Conservation (phyloP, 306 rosid species). For the Prunus kanzakura region DNA sequence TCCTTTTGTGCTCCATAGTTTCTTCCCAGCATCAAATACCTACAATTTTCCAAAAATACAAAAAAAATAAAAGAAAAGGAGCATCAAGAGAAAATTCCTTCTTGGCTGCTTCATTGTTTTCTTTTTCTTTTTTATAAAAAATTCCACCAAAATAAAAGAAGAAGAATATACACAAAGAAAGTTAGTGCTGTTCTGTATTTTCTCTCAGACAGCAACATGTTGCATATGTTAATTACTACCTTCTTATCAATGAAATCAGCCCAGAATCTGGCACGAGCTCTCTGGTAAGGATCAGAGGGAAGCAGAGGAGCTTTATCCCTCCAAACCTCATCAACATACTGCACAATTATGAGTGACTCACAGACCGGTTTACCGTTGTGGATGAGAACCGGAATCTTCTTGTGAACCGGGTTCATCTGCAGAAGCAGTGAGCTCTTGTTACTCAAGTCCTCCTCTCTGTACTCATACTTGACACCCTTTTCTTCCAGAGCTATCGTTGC, state of each 20-base stretch:
- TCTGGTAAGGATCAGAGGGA: slow-evolving; percentile 40
- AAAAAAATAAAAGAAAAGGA: no score
- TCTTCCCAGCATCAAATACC: no score
- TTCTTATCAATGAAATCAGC: slow-evolving; percentile 41
- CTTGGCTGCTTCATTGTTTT: no score
- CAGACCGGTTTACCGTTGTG: slow-evolving; percentile 53
- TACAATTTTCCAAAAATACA: no score
- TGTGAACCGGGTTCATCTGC: slow-evolving; percentile 53
- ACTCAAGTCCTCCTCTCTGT: slow-evolving; percentile 27
- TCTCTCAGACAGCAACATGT: no score
- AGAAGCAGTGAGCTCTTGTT: slow-evolving; percentile 48
- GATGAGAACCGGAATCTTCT: slow-evolving; percentile 54
- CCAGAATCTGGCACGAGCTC: slow-evolving; percentile 46
- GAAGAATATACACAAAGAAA: no score
- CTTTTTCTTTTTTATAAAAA: no score
- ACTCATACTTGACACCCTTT: slow-evolving; percentile 39
- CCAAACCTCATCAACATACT: slow-evolving; percentile 46
- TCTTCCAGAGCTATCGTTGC: slow-evolving; percentile 9
- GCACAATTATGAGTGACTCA: slow-evolving; percentile 41
- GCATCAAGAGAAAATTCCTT: no score
- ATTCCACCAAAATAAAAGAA: no score
- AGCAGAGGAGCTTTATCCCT: slow-evolving; percentile 21
- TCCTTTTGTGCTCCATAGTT: no score
- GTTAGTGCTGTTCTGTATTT: no score
- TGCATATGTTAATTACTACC: slow-evolving; percentile 8